These are phyloP conservation scores for Phallus indusiatus DNA, from an alignment of 768 basidiomycete species.

Conservation along the genomic window DNA sequence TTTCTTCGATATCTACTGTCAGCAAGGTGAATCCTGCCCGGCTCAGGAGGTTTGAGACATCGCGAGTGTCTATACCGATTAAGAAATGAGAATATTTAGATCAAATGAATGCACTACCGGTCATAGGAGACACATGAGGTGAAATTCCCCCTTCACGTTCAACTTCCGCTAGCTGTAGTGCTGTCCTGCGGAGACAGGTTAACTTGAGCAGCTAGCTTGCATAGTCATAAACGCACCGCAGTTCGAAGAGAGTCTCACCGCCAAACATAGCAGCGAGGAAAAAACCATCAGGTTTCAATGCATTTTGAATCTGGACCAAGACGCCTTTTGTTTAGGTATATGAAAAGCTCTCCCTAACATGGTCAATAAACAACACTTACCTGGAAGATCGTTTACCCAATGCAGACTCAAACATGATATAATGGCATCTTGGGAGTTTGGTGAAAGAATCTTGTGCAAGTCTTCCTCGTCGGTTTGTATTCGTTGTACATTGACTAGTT, in stretches of 20 bases:
- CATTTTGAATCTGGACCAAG: constrained; percentile 78
- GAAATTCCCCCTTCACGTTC: constrained; percentile 95
- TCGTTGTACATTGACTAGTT: constrained; percentile 71
- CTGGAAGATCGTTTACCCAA: constrained; percentile 97
- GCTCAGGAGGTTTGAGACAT: constrained; percentile 85
- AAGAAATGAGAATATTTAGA: not conserved
- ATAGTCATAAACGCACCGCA: constrained; percentile 56
- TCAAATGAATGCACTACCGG: constrained; percentile 45
- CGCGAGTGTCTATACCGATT: constrained; percentile 61
- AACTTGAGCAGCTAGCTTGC: too few relatives aligned
- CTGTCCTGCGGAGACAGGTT: constrained; percentile 44
- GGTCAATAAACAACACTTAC: constrained; percentile 41
- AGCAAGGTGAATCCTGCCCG: constrained; percentile 90
- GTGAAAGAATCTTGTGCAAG: constrained; percentile 53
- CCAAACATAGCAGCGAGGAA: constrained; percentile 94
- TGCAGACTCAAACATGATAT: constrained; percentile 88
- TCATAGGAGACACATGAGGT: constrained; percentile 97
- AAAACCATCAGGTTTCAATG: constrained; percentile 81
- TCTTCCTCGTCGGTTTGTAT: constrained; percentile 79
- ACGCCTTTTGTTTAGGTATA: constrained; percentile 41
- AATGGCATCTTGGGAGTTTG: constrained; percentile 80
- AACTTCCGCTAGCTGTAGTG: constrained; percentile 86
- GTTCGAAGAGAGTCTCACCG: constrained; percentile 92
- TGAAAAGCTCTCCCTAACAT: not conserved
- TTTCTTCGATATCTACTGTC: constrained; percentile 93